A percentile compares a stretch with the other conserved stretches of the same genome.
Evolutionary conservation across 2,329 filamentous ascomycete species (phyloP).

Genomic region (Colletotrichum eremochloae): DNA sequence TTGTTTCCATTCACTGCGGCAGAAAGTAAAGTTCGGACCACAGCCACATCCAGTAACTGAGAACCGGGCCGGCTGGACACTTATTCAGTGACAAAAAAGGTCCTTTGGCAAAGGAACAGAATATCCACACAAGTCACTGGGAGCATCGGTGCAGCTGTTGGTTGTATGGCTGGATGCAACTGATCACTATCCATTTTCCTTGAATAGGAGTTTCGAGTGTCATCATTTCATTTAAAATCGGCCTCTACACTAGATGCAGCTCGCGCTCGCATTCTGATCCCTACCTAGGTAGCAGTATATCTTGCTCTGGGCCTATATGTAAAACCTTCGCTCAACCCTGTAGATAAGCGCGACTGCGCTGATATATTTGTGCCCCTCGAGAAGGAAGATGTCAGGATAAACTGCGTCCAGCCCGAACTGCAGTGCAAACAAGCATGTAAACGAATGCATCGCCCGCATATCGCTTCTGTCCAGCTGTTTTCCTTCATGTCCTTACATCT

Average conservation of each 20-base stretch:
- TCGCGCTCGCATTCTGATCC: not conserved
- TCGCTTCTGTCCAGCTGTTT: not conserved
- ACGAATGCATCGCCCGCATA: not conserved
- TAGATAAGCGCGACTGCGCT: not conserved
- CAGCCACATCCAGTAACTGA: not conserved
- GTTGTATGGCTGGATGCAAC: not conserved
- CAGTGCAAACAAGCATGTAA: not conserved
- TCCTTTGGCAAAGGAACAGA: not conserved
- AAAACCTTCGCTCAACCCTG: not conserved
- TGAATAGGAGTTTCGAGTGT: too few species aligned
- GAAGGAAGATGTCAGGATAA: not conserved
- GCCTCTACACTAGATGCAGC: not conserved
- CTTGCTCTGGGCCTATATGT: not conserved
- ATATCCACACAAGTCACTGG: not conserved
- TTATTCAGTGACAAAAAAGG: constrained; percentile 18
- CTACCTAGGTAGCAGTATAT: not conserved
- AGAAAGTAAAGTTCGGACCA: not conserved
- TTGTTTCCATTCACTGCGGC: constrained; percentile 1
- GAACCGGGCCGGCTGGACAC: constrained; percentile 20
- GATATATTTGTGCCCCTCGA: not conserved
- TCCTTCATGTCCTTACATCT: not conserved
- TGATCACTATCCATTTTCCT: not conserved
- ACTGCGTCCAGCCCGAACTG: not conserved
- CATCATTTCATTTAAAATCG: not conserved
- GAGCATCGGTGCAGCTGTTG: not conserved